Evolutionary conservation across 257 asterid species (phyloP).

Genomic region (Schizonepeta tenuifolia): DNA sequence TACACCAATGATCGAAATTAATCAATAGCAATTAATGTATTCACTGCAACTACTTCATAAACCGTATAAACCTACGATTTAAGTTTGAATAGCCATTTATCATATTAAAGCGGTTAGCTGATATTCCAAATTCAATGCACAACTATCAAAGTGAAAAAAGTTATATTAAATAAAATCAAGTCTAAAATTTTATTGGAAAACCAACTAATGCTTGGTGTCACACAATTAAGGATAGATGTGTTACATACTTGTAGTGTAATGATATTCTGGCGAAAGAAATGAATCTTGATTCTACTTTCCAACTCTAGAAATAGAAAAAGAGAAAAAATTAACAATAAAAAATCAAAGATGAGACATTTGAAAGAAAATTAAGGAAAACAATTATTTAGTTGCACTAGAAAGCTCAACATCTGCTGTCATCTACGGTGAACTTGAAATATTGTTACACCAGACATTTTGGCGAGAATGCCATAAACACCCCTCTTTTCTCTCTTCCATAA

Average conservation of each 20-base stretch:
- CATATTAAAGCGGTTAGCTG: neutral
- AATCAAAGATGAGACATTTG: neutral
- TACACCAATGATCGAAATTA: neutral
- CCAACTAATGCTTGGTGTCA: neutral
- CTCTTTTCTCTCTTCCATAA: slow-evolving; percentile 30
- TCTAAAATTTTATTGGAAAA: neutral
- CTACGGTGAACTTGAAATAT: slow-evolving; percentile 50
- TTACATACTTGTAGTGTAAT: too few relatives aligned
- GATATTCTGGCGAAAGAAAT: too few relatives aligned
- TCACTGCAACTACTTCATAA: neutral
- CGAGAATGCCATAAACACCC: slow-evolving; percentile 34
- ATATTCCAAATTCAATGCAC: slow-evolving; percentile 5
- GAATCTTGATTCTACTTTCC: too few relatives aligned
- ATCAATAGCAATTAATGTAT: neutral
- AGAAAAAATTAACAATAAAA: too few relatives aligned
- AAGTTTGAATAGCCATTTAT: neutral
- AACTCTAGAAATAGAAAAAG: too few relatives aligned
- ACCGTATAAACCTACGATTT: slow-evolving; percentile 6
- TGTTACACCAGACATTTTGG: slow-evolving; percentile 60
- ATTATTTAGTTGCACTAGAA: neutral
- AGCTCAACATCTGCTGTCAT: slow-evolving; percentile 47
- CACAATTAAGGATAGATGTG: neutral
- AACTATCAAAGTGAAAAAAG: neutral
- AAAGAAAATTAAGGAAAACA: slow-evolving; percentile 16
- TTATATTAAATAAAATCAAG: neutral